These are phyloP conservation scores for Saccharum spontaneum DNA, from an alignment of 176 grass and related monocot species.

Conservation along the genomic window DNA sequence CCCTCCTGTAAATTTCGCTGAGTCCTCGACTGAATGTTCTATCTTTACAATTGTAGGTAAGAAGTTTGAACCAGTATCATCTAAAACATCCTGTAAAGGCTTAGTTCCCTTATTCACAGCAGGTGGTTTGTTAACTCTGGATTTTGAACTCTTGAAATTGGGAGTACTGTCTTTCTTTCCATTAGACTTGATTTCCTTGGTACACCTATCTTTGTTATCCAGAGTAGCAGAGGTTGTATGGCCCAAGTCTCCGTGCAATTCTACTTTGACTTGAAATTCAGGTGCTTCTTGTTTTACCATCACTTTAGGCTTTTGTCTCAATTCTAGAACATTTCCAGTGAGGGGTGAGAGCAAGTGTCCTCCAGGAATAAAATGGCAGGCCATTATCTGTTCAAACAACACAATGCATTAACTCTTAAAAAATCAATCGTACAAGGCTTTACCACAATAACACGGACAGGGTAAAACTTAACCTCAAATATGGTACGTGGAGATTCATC, in stretches of 20 bases:
- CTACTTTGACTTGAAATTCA: conserved; percentile 8
- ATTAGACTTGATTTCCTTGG: conserved; percentile 36
- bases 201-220: conserved; percentile 31
- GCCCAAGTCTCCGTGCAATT: not conserved
- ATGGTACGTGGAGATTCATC: conserved; percentile 56
- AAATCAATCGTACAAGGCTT: not conserved
- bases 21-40: conserved; percentile 24
- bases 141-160: conserved; percentile 30
- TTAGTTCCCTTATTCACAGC: conserved; percentile 38
- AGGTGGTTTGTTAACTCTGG: conserved; percentile 20
- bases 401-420: conserved; percentile 28
- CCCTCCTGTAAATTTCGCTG: conserved; percentile 7
- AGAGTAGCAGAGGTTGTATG: conserved; percentile 11
- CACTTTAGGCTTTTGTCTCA: conserved; percentile 41
- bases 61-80: conserved; percentile 28
- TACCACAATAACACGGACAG: not conserved
- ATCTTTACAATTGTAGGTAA: conserved; percentile 32
- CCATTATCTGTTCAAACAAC: conserved; percentile 62
- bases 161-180: conserved; percentile 27
- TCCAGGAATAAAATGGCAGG: conserved; percentile 55
- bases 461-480: conserved; percentile 50
- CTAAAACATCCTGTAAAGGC: conserved; percentile 30
- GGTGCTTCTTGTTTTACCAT: conserved; percentile 31
- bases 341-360: conserved; percentile 59
- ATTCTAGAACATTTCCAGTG: conserved; percentile 39